These are phyloP conservation scores for Rhynchosporium graminicola DNA, from an alignment of 2,329 filamentous ascomycete species.

Conservation along the genomic window DNA sequence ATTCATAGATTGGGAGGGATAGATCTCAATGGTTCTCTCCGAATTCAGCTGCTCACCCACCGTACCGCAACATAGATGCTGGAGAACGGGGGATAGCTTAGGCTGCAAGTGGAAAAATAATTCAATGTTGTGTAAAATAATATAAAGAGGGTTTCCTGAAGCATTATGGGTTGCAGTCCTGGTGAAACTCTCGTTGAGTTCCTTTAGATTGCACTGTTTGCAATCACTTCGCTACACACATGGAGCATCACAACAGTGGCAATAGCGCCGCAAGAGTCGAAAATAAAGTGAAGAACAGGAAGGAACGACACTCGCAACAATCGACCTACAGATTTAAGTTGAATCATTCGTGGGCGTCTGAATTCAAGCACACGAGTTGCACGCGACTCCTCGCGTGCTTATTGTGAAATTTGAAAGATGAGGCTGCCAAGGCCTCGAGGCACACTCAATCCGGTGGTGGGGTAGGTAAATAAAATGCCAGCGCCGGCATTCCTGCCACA, in stretches of 20 bases:
- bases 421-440: conserved; percentile 11
- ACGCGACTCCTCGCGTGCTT: conserved; percentile 13
- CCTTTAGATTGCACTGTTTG: no score
- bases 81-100: conserved; percentile 9
- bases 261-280: no score
- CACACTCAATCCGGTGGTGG: conserved; percentile 17
- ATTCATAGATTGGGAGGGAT: conserved; percentile 35
- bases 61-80: neutral
- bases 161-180: no score
- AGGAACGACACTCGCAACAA: no score
- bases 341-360: neutral
- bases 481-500: conserved; percentile 8
- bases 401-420: neutral
- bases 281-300: no score
- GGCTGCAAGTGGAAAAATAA: conserved; percentile 21
- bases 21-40: conserved; percentile 28
- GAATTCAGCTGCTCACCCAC: conserved; percentile 15
- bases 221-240: neutral
- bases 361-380: neutral
- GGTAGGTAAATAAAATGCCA: conserved; percentile 15
- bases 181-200: no score
- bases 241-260: no score
- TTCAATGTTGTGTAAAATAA: conserved; percentile 13
- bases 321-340: no score
- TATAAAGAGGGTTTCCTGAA: neutral